phyloP scores from a whole-genome alignment of 495 filamentous ascomycete genomes.

The Tuber calosporum region DNA sequence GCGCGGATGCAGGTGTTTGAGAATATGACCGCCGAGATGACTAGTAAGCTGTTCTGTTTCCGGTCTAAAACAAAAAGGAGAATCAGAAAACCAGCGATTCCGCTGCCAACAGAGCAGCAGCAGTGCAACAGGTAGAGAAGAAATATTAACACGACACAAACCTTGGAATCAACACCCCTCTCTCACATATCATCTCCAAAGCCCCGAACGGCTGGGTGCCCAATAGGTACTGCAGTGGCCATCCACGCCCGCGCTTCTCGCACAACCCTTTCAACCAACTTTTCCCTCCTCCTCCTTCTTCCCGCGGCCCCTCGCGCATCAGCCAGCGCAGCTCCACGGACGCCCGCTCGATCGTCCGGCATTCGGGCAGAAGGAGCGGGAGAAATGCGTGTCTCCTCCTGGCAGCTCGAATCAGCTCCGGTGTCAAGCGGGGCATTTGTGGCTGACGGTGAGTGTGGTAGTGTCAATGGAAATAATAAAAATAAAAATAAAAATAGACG shows the following conservation, averaged over 20 bases:
- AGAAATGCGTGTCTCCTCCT: conserved; percentile 53
- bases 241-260: conserved; percentile 53
- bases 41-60: conserved; percentile 67
- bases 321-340: conserved; percentile 84
- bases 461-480: too few relatives aligned
- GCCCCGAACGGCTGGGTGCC: conserved; percentile 82
- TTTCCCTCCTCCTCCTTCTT: conserved; percentile 1
- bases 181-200: conserved; percentile 66
- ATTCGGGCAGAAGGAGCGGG: conserved; percentile 60
- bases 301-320: conserved; percentile 50
- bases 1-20: conserved; percentile 14
- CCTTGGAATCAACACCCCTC: conserved; percentile 79
- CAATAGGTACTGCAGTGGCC: conserved; percentile 82
- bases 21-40: conserved; percentile 51
- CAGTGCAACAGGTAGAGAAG: neutral
- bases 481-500: neutral
- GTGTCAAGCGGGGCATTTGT: conserved; percentile 69
- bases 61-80: conserved; percentile 43
- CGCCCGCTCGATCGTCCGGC: conserved; percentile 60
- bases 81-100: neutral
- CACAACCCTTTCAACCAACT: conserved; percentile 49
- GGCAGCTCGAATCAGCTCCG: conserved; percentile 54
- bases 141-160: conserved; percentile 38
- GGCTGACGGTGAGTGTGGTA: conserved; percentile 5
- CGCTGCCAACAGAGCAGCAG: neutral